Evolutionary conservation across 2,329 filamentous ascomycete genomes (phyloP).

Genomic region (Neoscytalidium dimidiatum): DNA sequence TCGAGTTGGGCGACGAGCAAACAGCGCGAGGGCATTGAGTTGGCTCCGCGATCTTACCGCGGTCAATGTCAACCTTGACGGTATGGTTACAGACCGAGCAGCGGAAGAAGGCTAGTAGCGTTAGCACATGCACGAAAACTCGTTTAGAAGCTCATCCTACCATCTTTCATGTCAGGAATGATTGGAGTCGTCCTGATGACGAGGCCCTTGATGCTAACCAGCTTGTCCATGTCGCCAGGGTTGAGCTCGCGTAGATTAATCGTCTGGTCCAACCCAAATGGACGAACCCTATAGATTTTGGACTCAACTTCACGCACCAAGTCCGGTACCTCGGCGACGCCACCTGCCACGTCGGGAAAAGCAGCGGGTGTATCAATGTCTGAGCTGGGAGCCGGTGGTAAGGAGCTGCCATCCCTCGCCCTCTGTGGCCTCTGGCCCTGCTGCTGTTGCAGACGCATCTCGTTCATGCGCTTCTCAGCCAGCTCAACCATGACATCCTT

Average conservation of each 20-base stretch:
- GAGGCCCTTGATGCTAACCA: slow-evolving; percentile 91
- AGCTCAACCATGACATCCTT: slow-evolving; percentile 93
- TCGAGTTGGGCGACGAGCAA: slow-evolving; percentile 86
- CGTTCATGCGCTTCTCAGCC: slow-evolving; percentile 75
- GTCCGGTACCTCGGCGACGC: slow-evolving; percentile 63
- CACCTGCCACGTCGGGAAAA: slow-evolving; percentile 38
- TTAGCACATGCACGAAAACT: slow-evolving; percentile 22
- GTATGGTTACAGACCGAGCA: slow-evolving; percentile 93
- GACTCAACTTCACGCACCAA: slow-evolving; percentile 74
- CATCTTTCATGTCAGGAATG: slow-evolving; percentile 97
- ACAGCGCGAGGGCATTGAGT: slow-evolving; percentile 82
- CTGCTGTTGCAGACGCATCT: slow-evolving; percentile 61
- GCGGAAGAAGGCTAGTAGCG: slow-evolving; percentile 75
- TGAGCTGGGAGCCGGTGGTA: slow-evolving; percentile 77
- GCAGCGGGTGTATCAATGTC: slow-evolving; percentile 57
- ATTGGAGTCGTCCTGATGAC: slow-evolving; percentile 95
- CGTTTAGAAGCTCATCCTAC: slow-evolving; percentile 29
- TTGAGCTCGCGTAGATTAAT: slow-evolving; percentile 94
- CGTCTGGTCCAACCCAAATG: slow-evolving; percentile 82
- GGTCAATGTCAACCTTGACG: slow-evolving; percentile 86
- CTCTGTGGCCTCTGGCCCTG: slow-evolving; percentile 45
- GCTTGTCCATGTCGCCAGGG: slow-evolving; percentile 92
- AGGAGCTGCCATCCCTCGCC: slow-evolving; percentile 64
- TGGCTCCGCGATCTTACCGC: slow-evolving; percentile 93
- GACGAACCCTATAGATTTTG: slow-evolving; percentile 80